Percentiles rank a stretch among this genome's conserved stretches.
phyloP scores from a whole-genome alignment of 805 yeast genomes.

The Jamesozyma rosinii region DNA sequence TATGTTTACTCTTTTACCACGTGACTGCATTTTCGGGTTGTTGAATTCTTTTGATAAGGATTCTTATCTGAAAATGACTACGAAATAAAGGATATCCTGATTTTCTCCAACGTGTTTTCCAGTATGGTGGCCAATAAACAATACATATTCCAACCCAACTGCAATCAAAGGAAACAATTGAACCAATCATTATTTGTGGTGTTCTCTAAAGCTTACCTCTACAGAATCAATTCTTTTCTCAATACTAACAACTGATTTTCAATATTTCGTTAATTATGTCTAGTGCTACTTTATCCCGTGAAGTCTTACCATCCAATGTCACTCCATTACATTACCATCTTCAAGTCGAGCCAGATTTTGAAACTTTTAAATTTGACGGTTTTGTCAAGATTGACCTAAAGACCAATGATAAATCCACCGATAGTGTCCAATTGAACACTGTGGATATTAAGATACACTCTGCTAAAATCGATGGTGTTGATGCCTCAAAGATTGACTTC shows the following conservation, averaged over 20 bases:
- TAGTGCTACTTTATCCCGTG: conserved; percentile 27
- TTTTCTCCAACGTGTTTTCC: no score
- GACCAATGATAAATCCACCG: conserved; percentile 38
- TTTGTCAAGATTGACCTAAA: conserved; percentile 43
- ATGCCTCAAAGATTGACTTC: conserved; percentile 36
- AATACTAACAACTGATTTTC: conserved; percentile 1
- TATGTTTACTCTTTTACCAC: no score
- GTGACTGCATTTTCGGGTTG: no score
- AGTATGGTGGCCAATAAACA: no score
- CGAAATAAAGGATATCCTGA: no score
- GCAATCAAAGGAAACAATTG: no score
- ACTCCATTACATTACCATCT: conserved; percentile 69
- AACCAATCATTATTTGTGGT: no score
- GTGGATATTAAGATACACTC: conserved; percentile 54
- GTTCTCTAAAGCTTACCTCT: background rate
- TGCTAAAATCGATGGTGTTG: conserved; percentile 34
- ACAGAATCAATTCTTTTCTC: background rate
- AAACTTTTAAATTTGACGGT: conserved; percentile 52
- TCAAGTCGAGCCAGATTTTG: conserved; percentile 52
- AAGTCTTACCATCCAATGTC: conserved; percentile 51
- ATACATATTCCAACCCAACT: no score
- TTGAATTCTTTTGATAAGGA: no score
- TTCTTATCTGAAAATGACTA: no score
- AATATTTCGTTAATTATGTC: conserved; percentile 7
- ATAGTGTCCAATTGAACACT: conserved; percentile 47